Evolutionary conservation across 305 asterid genomes (phyloP).

Genomic region (Fraxinus dipetala): DNA sequence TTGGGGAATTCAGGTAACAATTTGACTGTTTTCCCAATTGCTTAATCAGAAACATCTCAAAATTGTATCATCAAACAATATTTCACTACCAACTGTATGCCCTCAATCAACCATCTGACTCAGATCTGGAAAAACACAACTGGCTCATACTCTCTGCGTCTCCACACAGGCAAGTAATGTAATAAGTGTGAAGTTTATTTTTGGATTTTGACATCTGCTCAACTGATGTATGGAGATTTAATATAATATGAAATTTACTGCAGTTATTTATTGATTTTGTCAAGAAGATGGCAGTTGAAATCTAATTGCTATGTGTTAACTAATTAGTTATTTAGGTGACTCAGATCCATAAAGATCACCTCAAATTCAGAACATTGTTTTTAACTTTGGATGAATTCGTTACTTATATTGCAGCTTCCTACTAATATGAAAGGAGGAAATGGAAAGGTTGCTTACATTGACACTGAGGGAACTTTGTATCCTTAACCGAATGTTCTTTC

Average conservation of each 20-base stretch:
- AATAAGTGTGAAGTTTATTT: neutral
- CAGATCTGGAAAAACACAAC: constrained; percentile 99
- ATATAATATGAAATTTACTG: neutral
- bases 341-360: neutral
- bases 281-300: neutral
- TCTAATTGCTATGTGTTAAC: neutral
- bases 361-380: neutral
- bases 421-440: constrained; percentile 85
- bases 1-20: constrained; percentile 88
- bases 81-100: constrained; percentile 4
- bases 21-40: constrained; percentile 2
- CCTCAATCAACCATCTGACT: constrained; percentile 25
- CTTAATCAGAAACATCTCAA: neutral
- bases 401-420: constrained; percentile 68
- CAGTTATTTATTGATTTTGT: neutral
- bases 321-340: neutral
- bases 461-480: constrained; percentile 97
- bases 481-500: constrained; percentile 34
- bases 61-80: neutral
- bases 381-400: neutral
- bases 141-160: constrained; percentile 93
- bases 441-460: constrained; percentile 95
- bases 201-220: neutral
- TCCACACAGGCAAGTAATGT: constrained; percentile 80
- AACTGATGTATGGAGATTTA: constrained; percentile 13